phyloP scores from a whole-genome alignment of 176 grass and related monocot genomes.

The Juncus inflexus region DNA sequence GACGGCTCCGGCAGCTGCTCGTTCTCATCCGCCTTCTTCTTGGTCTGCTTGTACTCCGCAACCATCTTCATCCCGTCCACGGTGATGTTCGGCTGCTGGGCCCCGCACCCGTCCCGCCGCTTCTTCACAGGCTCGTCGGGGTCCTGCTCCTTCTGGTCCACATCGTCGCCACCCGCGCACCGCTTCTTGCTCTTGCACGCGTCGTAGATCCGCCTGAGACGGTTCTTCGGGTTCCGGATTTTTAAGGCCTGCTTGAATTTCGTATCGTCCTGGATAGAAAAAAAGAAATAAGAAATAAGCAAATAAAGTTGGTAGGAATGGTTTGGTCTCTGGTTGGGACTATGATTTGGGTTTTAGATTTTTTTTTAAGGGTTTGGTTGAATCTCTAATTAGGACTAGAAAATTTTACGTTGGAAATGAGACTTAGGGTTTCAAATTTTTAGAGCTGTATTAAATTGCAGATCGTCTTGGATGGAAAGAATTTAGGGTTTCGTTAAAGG shows the following conservation, averaged over 20 bases:
- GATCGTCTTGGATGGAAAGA: too few species aligned
- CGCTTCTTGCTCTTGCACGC: conserved; percentile 95
- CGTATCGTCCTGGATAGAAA: conserved; percentile 56
- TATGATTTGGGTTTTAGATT: too few species aligned
- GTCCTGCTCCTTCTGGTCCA: conserved; percentile 75
- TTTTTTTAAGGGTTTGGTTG: too few species aligned
- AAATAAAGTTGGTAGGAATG: too few species aligned
- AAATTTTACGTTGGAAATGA: too few species aligned
- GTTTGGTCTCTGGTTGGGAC: too few species aligned
- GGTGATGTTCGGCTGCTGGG: conserved; percentile 97
- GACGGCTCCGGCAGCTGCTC: conserved; percentile 95
- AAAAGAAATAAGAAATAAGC: neutral
- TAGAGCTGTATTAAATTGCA: too few species aligned
- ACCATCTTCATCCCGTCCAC: conserved; percentile 99
- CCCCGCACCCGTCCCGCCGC: conserved; percentile 75
- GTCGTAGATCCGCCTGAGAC: conserved; percentile 95
- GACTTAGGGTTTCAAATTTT: too few species aligned
- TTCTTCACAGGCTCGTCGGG: conserved; percentile 74
- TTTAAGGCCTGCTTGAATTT: conserved; percentile 98
- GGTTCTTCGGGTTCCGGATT: conserved; percentile 82
- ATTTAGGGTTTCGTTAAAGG: neutral
- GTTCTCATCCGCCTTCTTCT: conserved; percentile 87
- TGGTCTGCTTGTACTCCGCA: conserved; percentile 84
- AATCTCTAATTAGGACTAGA: too few species aligned
- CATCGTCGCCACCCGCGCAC: conserved; percentile 83